Base-by-base conservation (phyloP, 495 filamentous ascomycete genomes). In the Penicillium soppii region DNA sequence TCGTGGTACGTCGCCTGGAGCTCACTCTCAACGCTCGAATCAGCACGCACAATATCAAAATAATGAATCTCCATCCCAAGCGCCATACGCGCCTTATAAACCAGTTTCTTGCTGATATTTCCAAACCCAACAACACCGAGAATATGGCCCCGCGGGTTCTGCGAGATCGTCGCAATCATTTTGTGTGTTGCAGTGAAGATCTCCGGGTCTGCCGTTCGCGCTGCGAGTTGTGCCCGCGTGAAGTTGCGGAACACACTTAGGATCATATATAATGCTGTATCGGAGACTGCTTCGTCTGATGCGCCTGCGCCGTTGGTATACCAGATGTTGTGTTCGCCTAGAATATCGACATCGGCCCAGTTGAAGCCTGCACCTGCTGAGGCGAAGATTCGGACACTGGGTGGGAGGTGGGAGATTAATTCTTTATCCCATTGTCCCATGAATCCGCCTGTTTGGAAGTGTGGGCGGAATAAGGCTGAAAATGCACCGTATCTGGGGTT, bases 391-490 rank as follows among this genome's bases (percentile, higher is more conserved):
- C 76, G 80, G 50, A 85, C 79, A 22, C 75, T 79, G 16, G 71
- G 47, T 1, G 86, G 86, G n/a, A 90, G 71, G 16, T 85, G 59
- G 5, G 68, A 58, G 30, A 90, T 84, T 20, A 89, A 67, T 60
- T 89, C 85, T 35, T 69, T 62, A 57, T 89, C 84, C 86, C 86
- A 89, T 36, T 72, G 68, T 25, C 83, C 83, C 52, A 59, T 88
- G 69, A 88, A 84, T 7, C 81, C 82, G 10, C 85, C 85, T 0
- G 80, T 86, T 47, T 84, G 83, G 83, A 84, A 89, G 58, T 85
- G 86, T 2, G 85, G 86, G 17, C 85, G 73, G 61, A 88, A 85
- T 53, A 88, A 82, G 20, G 82, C 86, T 2, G 72, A 71, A 57
- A 89, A 88, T 53, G 86, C 67, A 2, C 85, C 86, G 76, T 84